Evolutionary conservation across 2,329 filamentous ascomycete genomes (phyloP).

Genomic region (Paecilomyces sp.): DNA sequence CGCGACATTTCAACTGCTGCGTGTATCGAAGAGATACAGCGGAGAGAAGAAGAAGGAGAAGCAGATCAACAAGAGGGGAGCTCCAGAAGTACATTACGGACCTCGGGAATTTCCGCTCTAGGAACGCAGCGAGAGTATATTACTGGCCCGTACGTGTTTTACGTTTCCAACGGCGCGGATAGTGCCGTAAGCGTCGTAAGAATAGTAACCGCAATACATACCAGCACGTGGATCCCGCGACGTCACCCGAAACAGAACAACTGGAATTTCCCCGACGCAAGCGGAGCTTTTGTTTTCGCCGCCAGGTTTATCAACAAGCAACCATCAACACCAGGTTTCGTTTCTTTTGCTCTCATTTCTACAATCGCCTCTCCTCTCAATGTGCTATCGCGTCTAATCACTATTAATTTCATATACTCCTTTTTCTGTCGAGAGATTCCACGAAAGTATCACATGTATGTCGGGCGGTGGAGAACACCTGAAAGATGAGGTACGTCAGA

Average conservation of each 20-base stretch:
- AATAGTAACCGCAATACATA: not conserved
- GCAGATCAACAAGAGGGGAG: not conserved
- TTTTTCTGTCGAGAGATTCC: not conserved
- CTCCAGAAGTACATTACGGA: not conserved
- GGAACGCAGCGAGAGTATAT: not conserved
- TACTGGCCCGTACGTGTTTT: not conserved
- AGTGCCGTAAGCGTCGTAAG: not conserved
- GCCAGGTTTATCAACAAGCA: not conserved
- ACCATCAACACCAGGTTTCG: not conserved
- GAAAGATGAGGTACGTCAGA: conserved; percentile 56
- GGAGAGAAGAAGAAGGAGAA: not conserved
- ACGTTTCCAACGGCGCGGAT: not conserved
- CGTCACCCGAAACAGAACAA: not conserved
- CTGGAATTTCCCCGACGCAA: not conserved
- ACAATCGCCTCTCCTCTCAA: conserved; percentile 6
- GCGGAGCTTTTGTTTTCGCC: not conserved
- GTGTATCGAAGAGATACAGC: not conserved
- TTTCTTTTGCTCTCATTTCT: not conserved
- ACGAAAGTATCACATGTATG: conserved; percentile 48
- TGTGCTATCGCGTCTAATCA: not conserved
- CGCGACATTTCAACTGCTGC: conserved; percentile 1
- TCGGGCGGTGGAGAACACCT: conserved; percentile 56
- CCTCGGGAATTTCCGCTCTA: conserved; percentile 3
- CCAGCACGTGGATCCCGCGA: not conserved
- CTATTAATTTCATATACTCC: conserved; percentile 7